These are phyloP conservation scores for Darksidea phi DNA, from an alignment of 495 filamentous ascomycete genomes.

Conservation along the genomic window DNA sequence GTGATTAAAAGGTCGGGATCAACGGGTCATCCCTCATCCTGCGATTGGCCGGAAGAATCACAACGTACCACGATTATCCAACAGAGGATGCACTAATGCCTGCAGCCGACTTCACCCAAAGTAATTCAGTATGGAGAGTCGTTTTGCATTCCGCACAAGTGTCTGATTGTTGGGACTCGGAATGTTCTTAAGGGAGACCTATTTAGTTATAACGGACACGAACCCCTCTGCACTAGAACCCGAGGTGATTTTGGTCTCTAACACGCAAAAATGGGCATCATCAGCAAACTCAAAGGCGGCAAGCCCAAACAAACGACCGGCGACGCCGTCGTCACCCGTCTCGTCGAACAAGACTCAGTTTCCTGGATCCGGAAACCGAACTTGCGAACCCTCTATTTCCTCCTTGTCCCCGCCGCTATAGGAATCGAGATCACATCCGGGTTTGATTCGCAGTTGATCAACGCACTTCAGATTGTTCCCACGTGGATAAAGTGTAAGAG, in stretches of 20 bases:
- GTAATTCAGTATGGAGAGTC: slow-evolving; percentile 3
- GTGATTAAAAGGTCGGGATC: no score
- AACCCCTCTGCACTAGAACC: background rate
- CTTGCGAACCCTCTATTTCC: slow-evolving; percentile 58
- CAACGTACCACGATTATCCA: no score
- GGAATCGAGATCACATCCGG: slow-evolving; percentile 71
- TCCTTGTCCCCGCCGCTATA: slow-evolving; percentile 65
- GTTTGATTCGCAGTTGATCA: slow-evolving; percentile 71
- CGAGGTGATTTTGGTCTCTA: background rate
- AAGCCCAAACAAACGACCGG: slow-evolving; percentile 7
- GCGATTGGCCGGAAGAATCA: no score
- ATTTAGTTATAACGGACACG: background rate
- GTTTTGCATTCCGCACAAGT: background rate
- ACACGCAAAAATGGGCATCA: slow-evolving; percentile 13
- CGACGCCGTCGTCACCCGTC: slow-evolving; percentile 53
- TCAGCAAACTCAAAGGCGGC: slow-evolving; percentile 6
- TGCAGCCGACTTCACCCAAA: slow-evolving; percentile 5
- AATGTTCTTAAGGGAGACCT: no score
- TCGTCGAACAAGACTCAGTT: slow-evolving; percentile 55
- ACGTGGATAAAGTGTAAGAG: slow-evolving; percentile 57
- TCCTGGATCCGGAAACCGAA: slow-evolving; percentile 65
- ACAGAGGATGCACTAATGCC: background rate
- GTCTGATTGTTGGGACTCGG: background rate
- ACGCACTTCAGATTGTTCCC: slow-evolving; percentile 63
- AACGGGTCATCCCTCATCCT: no score